These are phyloP conservation scores for Geranomyces variabilis DNA, from an alignment of 192 early-diverging fungal genomes.

Conservation along the genomic window DNA sequence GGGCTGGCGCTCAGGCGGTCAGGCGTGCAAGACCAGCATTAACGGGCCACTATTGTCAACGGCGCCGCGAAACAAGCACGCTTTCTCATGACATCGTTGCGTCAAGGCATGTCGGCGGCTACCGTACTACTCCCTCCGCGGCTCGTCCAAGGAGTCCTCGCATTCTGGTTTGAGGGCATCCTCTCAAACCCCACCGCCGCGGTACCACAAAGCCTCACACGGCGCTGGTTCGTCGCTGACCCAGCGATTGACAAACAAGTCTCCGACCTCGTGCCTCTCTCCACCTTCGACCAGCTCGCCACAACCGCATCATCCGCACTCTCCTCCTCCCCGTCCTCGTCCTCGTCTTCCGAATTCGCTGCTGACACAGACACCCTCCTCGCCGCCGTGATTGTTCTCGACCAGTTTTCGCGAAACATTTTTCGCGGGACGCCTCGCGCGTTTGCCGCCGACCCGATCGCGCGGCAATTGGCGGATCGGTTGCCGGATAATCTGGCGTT, in stretches of 20 bases:
- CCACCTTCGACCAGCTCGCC: not conserved
- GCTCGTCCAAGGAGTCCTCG: not conserved
- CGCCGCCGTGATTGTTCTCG: conserved; percentile 56
- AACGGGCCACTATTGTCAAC: too few relatives aligned
- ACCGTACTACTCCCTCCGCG: not conserved
- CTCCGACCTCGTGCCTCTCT: not conserved
- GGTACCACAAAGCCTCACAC: not conserved
- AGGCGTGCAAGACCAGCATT: too few relatives aligned
- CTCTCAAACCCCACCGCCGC: not conserved
- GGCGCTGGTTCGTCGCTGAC: not conserved
- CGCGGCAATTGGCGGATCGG: conserved; percentile 53
- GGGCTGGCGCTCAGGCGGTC: too few relatives aligned
- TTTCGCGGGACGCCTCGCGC: conserved; percentile 58
- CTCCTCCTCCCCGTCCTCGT: not conserved
- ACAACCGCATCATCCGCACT: not conserved
- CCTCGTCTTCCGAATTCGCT: not conserved
- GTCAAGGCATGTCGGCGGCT: too few relatives aligned
- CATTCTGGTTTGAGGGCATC: conserved; percentile 1
- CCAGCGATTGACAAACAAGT: not conserved
- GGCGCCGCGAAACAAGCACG: too few relatives aligned
- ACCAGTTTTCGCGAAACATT: conserved; percentile 70
- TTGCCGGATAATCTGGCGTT: too few relatives aligned
- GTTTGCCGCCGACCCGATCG: conserved; percentile 56
- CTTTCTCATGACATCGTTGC: too few relatives aligned
- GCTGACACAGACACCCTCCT: conserved; percentile 38